A percentile compares a stretch with the other conserved stretches of the same genome.
These are phyloP conservation scores for Grammothele lineata DNA, from an alignment of 768 basidiomycete species.

Conservation along the genomic window DNA sequence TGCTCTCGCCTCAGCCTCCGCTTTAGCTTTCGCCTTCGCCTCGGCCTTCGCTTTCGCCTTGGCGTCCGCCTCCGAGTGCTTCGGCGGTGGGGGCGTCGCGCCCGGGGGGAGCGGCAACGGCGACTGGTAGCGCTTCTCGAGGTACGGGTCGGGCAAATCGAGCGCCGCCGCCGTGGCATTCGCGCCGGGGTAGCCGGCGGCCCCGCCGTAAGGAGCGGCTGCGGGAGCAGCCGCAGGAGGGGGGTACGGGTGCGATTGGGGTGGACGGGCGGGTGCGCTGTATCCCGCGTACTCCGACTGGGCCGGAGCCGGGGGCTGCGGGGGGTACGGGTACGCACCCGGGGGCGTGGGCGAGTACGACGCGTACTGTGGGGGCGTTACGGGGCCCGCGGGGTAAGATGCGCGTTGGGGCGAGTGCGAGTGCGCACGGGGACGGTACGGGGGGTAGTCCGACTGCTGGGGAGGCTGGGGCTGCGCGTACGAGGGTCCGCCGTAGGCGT, in stretches of 20 bases:
- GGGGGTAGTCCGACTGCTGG: too few species aligned
- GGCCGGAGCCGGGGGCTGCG: conserved; percentile 13
- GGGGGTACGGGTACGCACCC: conserved; percentile 10
- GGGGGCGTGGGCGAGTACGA: too few species aligned
- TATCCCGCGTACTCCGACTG: neutral
- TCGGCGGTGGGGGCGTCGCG: conserved; percentile 1
- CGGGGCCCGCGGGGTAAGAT: too few species aligned
- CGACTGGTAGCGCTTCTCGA: conserved; percentile 44
- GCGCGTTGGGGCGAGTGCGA: too few species aligned
- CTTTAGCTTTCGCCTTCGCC: too few species aligned
- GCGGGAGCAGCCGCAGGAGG: too few species aligned
- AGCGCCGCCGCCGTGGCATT: neutral
- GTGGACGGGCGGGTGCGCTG: neutral
- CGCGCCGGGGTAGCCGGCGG: neutral
- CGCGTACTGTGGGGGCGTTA: too few species aligned
- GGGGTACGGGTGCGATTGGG: neutral
- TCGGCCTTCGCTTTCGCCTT: neutral
- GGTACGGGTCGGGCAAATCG: conserved; percentile 39
- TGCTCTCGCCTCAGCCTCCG: too few species aligned
- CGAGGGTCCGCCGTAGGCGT: too few species aligned
- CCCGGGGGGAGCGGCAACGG: conserved; percentile 49
- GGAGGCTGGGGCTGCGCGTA: too few species aligned
- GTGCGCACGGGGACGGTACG: too few species aligned
- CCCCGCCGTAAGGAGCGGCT: too few species aligned
- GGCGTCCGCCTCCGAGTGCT: neutral